A percentile compares a stretch with the other conserved stretches of the same genome.
These are phyloP conservation scores for Aeminium ludgeri DNA, from an alignment of 495 filamentous ascomycete genomes.

Conservation along the genomic window DNA sequence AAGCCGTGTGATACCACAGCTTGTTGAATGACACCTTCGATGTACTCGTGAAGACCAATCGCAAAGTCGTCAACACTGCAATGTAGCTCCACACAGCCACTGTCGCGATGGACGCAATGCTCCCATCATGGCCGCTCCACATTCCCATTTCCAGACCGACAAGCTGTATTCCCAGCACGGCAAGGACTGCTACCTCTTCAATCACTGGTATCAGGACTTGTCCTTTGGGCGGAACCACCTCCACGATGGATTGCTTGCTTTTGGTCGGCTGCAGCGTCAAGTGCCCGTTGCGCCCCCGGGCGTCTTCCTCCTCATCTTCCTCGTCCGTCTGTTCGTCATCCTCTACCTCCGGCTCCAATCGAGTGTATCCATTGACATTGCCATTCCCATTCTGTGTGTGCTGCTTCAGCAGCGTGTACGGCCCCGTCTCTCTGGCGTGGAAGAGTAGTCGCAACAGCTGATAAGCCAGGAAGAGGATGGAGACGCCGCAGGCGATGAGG, in stretches of 20 bases:
- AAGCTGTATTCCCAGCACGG: conserved; percentile 49
- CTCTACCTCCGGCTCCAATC: conserved; percentile 1
- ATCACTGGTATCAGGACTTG: conserved; percentile 50
- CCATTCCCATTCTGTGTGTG: conserved; percentile 11
- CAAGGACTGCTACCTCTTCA: conserved; percentile 60
- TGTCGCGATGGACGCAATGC: conserved; percentile 44
- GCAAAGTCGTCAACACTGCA: conserved; percentile 51
- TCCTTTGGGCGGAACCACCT: conserved; percentile 58
- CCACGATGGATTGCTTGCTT: conserved; percentile 46
- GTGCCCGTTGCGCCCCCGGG: conserved; percentile 18
- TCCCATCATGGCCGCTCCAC: conserved; percentile 36
- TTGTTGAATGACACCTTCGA: conserved; percentile 45
- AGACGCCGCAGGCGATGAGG: conserved; percentile 49
- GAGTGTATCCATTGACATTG: neutral
- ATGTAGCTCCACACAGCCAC: conserved; percentile 68
- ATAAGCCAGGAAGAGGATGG: conserved; percentile 45
- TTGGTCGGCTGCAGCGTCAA: conserved; percentile 44
- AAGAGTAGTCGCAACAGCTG: conserved; percentile 34
- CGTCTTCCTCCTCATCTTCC: conserved; percentile 41
- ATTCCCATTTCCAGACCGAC: conserved; percentile 37
- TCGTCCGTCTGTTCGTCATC: conserved; percentile 31
- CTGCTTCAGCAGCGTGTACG: conserved; percentile 32
- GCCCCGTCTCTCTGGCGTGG: conserved; percentile 30
- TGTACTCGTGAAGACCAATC: conserved; percentile 54
- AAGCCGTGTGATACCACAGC: conserved; percentile 85